These are phyloP conservation scores for Medicago lupulina DNA, from an alignment of 306 rosid species.

Conservation along the genomic window DNA sequence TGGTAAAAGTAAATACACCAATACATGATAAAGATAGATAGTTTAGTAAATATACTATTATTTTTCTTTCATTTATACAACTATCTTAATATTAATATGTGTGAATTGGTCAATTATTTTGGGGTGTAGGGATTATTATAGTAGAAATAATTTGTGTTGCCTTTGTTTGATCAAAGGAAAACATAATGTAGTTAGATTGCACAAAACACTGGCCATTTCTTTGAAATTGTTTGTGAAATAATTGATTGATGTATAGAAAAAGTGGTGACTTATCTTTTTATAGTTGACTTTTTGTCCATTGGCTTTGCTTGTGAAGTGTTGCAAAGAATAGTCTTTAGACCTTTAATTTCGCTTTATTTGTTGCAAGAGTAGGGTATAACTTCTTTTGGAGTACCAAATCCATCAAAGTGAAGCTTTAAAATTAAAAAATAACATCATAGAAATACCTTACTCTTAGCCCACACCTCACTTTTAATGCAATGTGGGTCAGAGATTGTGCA, in stretches of 20 bases:
- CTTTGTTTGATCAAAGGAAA: too few relatives aligned
- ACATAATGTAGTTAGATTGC: constrained; percentile 10
- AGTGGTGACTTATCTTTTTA: constrained; percentile 60
- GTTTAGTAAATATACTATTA: too few relatives aligned
- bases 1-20: too few relatives aligned
- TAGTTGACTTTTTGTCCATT: constrained; percentile 65
- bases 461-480: constrained; percentile 51
- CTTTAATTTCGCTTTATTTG: constrained; percentile 64
- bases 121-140: too few relatives aligned
- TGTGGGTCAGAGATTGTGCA: constrained; percentile 61
- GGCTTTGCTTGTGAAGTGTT: constrained; percentile 90
- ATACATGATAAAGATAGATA: too few relatives aligned
- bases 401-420: constrained; percentile 57
- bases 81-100: too few relatives aligned
- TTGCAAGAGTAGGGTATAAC: constrained; percentile 57
- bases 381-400: constrained; percentile 39
- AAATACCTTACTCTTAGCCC: constrained; percentile 56
- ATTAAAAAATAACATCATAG: constrained; percentile 65
- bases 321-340: constrained; percentile 78
- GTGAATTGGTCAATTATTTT: too few relatives aligned
- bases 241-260: constrained; percentile 36
- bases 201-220: not conserved
- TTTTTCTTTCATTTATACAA: too few relatives aligned
- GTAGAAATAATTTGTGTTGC: too few relatives aligned
- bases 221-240: constrained; percentile 34